Conservation (phyloP, 1,284 basidiomycete genomes). For the Ceratobasidium sp. region DNA sequence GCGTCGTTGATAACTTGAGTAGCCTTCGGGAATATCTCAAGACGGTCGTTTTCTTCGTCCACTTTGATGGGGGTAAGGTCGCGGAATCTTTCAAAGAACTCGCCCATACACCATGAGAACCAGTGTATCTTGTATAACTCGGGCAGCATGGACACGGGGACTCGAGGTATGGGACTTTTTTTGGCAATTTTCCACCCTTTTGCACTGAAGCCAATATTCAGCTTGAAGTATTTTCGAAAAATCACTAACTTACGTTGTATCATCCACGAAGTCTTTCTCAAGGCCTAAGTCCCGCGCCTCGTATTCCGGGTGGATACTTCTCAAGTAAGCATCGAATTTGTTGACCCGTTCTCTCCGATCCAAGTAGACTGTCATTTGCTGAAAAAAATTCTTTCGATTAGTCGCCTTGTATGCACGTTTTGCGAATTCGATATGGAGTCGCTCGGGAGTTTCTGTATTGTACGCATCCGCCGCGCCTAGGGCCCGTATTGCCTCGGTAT, state of each 20-base stretch:
- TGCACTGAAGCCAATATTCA: not conserved
- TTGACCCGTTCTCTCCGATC: slow-evolving; percentile 14
- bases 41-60: not conserved
- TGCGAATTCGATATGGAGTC: slow-evolving; percentile 44
- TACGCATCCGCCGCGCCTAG: slow-evolving; percentile 38
- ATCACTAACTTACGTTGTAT: not conserved
- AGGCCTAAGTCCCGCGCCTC: not conserved
- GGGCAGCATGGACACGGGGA: not conserved
- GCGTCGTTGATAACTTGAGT: not conserved
- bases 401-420: slow-evolving; percentile 45
- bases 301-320: not conserved
- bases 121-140: not conserved
- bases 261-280: not conserved
- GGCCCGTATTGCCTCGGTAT: slow-evolving; percentile 24
- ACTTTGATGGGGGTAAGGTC: not conserved
- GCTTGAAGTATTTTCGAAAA: too few relatives aligned
- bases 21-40: not conserved
- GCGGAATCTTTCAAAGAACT: not conserved
- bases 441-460: slow-evolving; percentile 46
- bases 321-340: slow-evolving; percentile 10
- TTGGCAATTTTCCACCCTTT: not conserved
- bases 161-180: not conserved
- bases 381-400: slow-evolving; percentile 24
- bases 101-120: not conserved
- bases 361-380: slow-evolving; percentile 42